Evolutionary conservation across 1,139 yeast genomes (phyloP).

Genomic region (Hyphopichia fennica): DNA sequence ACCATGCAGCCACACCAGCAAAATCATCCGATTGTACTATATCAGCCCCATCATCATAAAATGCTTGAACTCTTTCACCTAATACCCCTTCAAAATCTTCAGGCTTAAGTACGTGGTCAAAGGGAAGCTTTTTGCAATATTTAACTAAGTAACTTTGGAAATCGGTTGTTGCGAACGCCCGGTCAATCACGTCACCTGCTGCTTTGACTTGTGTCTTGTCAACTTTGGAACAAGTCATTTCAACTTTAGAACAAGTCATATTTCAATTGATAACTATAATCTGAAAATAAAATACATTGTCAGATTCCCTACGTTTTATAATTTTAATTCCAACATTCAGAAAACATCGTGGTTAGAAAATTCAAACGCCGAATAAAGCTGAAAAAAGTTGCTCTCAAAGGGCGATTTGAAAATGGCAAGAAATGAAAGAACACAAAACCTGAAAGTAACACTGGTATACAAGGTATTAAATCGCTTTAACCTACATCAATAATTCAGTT

Average conservation of each 20-base stretch:
- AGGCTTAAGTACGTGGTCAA: neutral
- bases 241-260: neutral
- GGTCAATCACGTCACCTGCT: neutral
- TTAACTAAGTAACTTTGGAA: neutral
- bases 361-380: no score
- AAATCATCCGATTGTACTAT: constrained; percentile 8
- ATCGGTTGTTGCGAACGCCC: neutral
- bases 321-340: no score
- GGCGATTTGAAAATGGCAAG: no score
- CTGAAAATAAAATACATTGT: no score
- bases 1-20: constrained; percentile 11
- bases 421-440: no score
- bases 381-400: no score
- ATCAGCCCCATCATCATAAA: constrained; percentile 6
- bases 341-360: no score
- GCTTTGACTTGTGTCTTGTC: neutral
- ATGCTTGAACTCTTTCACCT: constrained; percentile 4
- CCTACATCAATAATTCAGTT: no score
- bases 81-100: neutral
- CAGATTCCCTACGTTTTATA: no score
- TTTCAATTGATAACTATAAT: no score
- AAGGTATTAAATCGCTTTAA: no score
- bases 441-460: no score
- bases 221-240: neutral
- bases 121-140: neutral